Base-by-base conservation (phyloP, 2,329 filamentous ascomycete genomes). In the Trichophyton simii region DNA sequence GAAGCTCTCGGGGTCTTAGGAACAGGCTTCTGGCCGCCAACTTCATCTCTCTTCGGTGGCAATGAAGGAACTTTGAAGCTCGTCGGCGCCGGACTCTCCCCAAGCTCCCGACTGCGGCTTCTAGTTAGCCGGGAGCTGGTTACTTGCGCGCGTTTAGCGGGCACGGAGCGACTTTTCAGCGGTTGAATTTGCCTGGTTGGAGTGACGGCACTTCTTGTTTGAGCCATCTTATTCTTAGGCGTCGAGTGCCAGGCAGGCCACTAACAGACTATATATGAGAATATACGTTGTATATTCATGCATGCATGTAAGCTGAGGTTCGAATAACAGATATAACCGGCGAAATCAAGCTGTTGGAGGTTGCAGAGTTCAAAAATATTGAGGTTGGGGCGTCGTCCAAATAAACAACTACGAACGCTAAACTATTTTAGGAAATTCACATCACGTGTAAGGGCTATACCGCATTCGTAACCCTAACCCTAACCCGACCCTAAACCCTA, bases 391-490 rank as follows among this genome's bases (percentile, higher is more conserved):
- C 22, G 38, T 44, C 41, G 38, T 36, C 42, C 38, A 31, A 50
- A 60, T 42, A 60, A 60, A 60, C 58, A 60, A 60, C n/a, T 8
- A 52, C n/a, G 11, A 22, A 20, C 42, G 11, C 48, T 38, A 34
- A 50, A 25, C 41, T 7, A 11, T 6, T 22, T 34, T 11, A 15
- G 15, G 57, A 11, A n/a, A 18, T 6, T 8, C 5, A 31, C 7
- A n/a, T 44, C 52, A 55, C 52, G 52, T 55, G 25, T 2, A 18
- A 11, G 22, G 15, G 7, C 22, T 38, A 36, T 41, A 34, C 59
- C 11, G 13, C 2, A 61, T 46, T 57, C 7, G 31, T 5, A 61
- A 59, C 59, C 59, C 61, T 54, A 63, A 60, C 25, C 52, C 52
- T 36, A 36, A 36, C 1, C 1, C 2, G 28, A 31, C 22, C 50